Evolutionary conservation across 2,329 filamentous ascomycete genomes (phyloP), one percentile per base, ranked within the genome.

Genomic region (Thelonectria blattea): DNA sequence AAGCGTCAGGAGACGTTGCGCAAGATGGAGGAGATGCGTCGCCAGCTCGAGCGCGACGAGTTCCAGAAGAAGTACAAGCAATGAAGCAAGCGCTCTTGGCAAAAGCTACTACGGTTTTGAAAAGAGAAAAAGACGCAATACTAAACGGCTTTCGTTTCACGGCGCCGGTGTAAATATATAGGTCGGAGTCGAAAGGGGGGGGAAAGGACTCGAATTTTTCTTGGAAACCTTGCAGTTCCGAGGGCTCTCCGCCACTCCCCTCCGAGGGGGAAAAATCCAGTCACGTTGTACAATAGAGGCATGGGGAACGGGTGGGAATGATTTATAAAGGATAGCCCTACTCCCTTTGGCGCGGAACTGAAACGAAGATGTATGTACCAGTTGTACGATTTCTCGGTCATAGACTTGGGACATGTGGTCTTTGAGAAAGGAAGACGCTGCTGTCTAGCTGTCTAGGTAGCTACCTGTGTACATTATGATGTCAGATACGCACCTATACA

Each of bases 61-160:
- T 78, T 77, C 56, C 74, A 79, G 43, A 76, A 73, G 61, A 79
- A 80, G 70, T 80, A 78, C 71, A 75, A 77, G 73, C 61, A 62
- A 47, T 51, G 66, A 68, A 55, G 41, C 34, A 15, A 47, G 17
- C 10, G 20, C 17, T 11, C 27, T 30, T 30, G 12, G 45, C 45
- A 30, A 27, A 24, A 24, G 22, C 22, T 11, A 22, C 20, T 47
- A n/a, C 20, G 14, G 22, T 3, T 22, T 17, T 10, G 5, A 12
- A 47, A 11, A 30, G n/a, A 24, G 12, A 5, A 12, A 47, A 11
- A 30, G n/a, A 24, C 11, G 37, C 15, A 41, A 30, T 50, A 50
- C 50, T 24, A 55, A 45, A 50, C 18, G 55, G 46, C 41, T 32
- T 30, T 17, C 46, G 27, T 55, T 54, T 49, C 17, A 47, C 52